A percentile compares a stretch with the other conserved stretches of the same genome.
phyloP scores from a whole-genome alignment of 1,139 yeast genomes.

The Fermentozyma sake region DNA sequence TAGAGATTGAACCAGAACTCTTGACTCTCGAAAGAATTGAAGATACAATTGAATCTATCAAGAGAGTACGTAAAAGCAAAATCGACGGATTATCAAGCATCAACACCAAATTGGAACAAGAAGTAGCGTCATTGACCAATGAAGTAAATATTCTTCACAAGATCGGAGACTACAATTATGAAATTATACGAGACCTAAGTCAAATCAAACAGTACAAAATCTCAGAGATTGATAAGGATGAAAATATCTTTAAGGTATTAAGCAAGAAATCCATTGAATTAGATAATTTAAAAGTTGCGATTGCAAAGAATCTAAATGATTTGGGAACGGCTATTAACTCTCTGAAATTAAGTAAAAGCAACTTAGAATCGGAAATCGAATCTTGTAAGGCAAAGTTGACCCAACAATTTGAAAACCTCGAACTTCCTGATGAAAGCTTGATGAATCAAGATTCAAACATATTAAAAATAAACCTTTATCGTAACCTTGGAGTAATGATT shows the following conservation, averaged over 20 bases:
- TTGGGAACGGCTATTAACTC: conserved; percentile 50
- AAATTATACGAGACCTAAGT: conserved; percentile 10
- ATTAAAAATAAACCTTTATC: conserved; percentile 41
- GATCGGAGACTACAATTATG: conserved; percentile 11
- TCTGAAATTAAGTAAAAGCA: conserved; percentile 39
- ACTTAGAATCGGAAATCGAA: conserved; percentile 26
- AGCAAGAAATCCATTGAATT: conserved; percentile 28
- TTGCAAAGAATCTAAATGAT: conserved; percentile 56
- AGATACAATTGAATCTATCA: conserved; percentile 28
- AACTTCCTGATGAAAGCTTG: conserved; percentile 14
- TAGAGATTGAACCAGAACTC: conserved; percentile 40
- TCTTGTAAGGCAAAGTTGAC: conserved; percentile 1
- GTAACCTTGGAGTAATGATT: conserved; percentile 40
- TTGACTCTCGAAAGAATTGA: conserved; percentile 46
- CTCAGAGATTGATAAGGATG: conserved; percentile 8
- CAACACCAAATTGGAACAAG: conserved; percentile 17
- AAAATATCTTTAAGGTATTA: conserved; percentile 25
- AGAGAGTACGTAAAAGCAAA: conserved; percentile 21
- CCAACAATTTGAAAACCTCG: conserved; percentile 2
- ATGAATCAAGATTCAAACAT: conserved; percentile 30
- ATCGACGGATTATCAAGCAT: conserved; percentile 18
- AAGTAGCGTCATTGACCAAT: conserved; percentile 12
- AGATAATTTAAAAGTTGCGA: conserved; percentile 47
- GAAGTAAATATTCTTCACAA: conserved; percentile 23
- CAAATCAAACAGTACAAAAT: conserved; percentile 6